Percentiles rank a stretch among this genome's conserved stretches.
These are phyloP conservation scores for Akebia trifoliata DNA, from an alignment of 164 flowering plant genomes.

Conservation along the genomic window DNA sequence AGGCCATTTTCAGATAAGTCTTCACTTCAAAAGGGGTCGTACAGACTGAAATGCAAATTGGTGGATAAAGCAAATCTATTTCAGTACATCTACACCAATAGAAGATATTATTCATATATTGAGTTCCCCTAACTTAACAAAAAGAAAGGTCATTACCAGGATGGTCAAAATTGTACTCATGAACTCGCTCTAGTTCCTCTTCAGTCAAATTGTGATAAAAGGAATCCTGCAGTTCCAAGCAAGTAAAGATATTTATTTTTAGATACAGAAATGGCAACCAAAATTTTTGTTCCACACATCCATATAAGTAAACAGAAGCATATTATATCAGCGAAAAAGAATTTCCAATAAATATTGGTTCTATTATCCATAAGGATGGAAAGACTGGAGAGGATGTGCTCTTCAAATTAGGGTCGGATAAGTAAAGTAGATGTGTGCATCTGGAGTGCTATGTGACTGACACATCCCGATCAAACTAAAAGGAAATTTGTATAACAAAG, in stretches of 20 bases:
- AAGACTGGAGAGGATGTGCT: no score
- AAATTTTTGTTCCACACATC: no score
- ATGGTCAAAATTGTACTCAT: slow-evolving; percentile 97
- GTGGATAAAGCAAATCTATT: background rate
- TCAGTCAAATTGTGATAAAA: slow-evolving; percentile 76
- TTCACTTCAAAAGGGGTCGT: background rate
- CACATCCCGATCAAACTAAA: no score
- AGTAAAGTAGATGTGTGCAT: no score
- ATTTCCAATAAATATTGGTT: no score
- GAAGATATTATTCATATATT: background rate
- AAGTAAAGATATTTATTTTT: background rate
- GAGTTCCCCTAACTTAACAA: background rate
- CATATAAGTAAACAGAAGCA: no score
- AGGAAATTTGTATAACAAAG: no score
- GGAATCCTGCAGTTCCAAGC: slow-evolving; percentile 65
- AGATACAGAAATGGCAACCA: no score
- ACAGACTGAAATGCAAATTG: background rate
- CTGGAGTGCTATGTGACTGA: no score
- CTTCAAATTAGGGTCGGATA: no score
- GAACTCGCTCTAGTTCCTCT: slow-evolving; percentile 68
- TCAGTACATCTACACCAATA: background rate
- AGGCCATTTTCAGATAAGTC: background rate
- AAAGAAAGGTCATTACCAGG: slow-evolving; percentile 47
- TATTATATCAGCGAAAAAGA: no score
- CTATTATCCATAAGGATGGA: no score